phyloP scores from a whole-genome alignment of 129 eudicot species.

The Centrapalus pauciflorus region DNA sequence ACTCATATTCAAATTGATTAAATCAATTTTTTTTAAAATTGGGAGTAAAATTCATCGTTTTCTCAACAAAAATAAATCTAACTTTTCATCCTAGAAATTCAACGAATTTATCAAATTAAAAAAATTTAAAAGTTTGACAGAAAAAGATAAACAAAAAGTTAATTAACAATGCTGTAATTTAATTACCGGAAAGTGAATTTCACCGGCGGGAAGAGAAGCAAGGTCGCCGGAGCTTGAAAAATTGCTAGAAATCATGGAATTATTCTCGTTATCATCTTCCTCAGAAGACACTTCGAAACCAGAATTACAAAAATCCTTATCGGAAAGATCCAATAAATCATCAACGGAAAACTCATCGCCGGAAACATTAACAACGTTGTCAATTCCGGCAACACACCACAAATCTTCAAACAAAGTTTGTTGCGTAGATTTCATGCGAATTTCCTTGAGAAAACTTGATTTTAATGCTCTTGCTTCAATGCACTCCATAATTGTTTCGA shows the following conservation, averaged over 20 bases:
- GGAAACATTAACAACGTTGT: conserved; percentile 20
- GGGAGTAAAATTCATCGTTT: background rate
- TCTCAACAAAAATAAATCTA: background rate
- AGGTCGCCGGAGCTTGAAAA: conserved; percentile 32
- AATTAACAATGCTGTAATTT: background rate
- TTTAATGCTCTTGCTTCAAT: conserved; percentile 52
- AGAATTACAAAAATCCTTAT: conserved; percentile 37
- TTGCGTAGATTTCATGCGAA: conserved; percentile 32
- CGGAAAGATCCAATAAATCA: conserved; percentile 58
- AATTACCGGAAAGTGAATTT: conserved; percentile 62
- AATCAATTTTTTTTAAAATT: background rate
- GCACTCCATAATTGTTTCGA: conserved; percentile 12
- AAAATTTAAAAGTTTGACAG: background rate
- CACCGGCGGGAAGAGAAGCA: conserved; percentile 36
- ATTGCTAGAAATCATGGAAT: conserved; percentile 18
- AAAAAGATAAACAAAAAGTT: background rate
- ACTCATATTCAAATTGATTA: no score
- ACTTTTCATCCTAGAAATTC: background rate
- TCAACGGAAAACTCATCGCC: conserved; percentile 64
- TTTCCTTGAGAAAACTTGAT: conserved; percentile 50
- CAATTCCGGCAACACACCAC: conserved; percentile 35
- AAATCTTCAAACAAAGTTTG: conserved; percentile 42
- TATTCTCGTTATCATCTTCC: conserved; percentile 32
- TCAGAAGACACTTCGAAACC: conserved; percentile 28
- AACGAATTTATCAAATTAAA: background rate